Base-by-base conservation (phyloP, 2,329 filamentous ascomycete species). In the Fusarium continuum region DNA sequence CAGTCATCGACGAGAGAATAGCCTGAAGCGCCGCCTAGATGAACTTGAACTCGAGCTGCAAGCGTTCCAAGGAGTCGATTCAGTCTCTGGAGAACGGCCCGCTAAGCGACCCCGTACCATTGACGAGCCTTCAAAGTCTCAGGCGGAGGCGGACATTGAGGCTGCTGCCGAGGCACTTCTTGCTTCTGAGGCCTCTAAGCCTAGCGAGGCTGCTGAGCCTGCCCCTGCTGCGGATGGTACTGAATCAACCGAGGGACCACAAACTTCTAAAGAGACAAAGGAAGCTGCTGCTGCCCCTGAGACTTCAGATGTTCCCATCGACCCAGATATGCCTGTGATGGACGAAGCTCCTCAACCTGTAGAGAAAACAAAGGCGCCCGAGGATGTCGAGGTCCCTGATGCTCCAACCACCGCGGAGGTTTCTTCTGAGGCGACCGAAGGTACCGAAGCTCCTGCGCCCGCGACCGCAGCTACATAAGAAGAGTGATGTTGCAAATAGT, bases 1-100 rank as follows among this genome's bases (percentile, higher is more conserved):
- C 46, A 88, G 89, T 40, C 89, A 93, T 69, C 85, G 87, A 46
- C 85, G 92, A 29, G 93, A 96, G 75, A 91, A 92, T 55, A 90
- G 89, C 54, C 82, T 96, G 31, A 96, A 96, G 78, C 85, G 90
- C 45, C 87, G 91, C 45, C 80, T 96, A n/a, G 90, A 91, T 54
- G 91, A 96, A 67, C 80, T 93, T 36, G 91, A 94, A 72, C 82
- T 84, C 31, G 85, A 86, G 73, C 73, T 83, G 2, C 80, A 79
- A 47, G 77, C 70, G 7, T 63, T 62, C 1, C 61, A 66, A 44
- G 66, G 63, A 19, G 55, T 56, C 14, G 47, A 50, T 14, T 48
- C 55, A 19, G 58, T 56, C 8, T 53, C 67, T 11, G 53, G 51
- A 22, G 71, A 74, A 31, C 65, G 71, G 13, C 70, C 71, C 16